Base-by-base conservation (phyloP, 2,329 filamentous ascomycete genomes). In the Fusarium redolens region DNA sequence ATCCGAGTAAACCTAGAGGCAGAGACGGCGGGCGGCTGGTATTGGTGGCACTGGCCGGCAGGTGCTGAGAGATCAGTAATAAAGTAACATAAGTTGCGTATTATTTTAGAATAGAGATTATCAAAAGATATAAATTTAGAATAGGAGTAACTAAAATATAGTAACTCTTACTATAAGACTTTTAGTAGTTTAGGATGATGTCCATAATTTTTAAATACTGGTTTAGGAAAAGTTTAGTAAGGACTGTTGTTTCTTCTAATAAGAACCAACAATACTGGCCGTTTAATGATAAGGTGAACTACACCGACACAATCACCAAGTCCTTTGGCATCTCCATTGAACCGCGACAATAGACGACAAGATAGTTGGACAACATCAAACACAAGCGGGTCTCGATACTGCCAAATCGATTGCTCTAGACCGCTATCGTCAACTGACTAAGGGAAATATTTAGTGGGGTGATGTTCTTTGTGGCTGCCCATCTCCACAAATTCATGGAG, bases 361-460 rank as follows among this genome's bases (percentile, higher is more conserved):
- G 20, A n/a, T 40, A 40, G 38, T 45, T 28, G 44, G 30, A 47
- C 18, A 41, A n/a, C 40, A 20, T 15, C 25, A 15, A 12, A 28
- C 55, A 48, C 3, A 22, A 59, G 59, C 47, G 47, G 47, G 37
- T 25, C n/a, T n/a, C 4, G 18, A 30, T 20, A 20, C 20, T 11
- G 14, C 5, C 11, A 50, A 35, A 47, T 65, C 15, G 58, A 55
- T 47, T 22, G 60, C 43, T 67, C 65, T 57, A 68, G 65, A 25
- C 38, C 33, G 13, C 33, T 56, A 56, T 15, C 31, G 18, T 28
- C n/a, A 38, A 43, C 48, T 68, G 37, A 54, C 63, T 62, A 69
- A 64, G 30, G 18, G 43, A 22, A 22, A 22, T 22, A 30, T 68
- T 38, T 41, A 41, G 51, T 69, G 57, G 65, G 37, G 56, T 44